These are phyloP conservation scores for Fusarium tricinctum DNA, from an alignment of 2,329 filamentous ascomycete genomes.

Conservation along the genomic window DNA sequence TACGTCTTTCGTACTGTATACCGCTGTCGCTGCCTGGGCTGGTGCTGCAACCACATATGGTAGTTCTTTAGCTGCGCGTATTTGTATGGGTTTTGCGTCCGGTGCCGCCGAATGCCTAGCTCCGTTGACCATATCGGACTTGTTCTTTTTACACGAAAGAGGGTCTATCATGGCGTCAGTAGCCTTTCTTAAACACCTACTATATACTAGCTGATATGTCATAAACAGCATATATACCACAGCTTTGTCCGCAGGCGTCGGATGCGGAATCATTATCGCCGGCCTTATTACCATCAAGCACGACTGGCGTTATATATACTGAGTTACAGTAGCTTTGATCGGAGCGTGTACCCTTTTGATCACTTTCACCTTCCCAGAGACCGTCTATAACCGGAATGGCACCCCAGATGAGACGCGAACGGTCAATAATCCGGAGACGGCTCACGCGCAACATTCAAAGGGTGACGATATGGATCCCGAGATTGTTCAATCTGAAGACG, in stretches of 20 bases:
- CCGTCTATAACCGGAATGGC: slow-evolving; percentile 36
- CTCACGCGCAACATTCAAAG: too few relatives aligned
- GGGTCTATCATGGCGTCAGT: slow-evolving; percentile 61
- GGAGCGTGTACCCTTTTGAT: slow-evolving; percentile 62
- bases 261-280: slow-evolving; percentile 59
- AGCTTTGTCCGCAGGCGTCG: slow-evolving; percentile 60
- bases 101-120: slow-evolving; percentile 67
- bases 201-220: too few relatives aligned
- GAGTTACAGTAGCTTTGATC: slow-evolving; percentile 64
- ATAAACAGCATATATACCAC: slow-evolving; percentile 52
- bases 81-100: slow-evolving; percentile 66
- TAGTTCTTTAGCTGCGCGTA: slow-evolving; percentile 61
- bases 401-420: too few relatives aligned
- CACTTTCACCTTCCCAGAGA: slow-evolving; percentile 69
- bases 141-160: slow-evolving; percentile 54
- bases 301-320: slow-evolving; percentile 66
- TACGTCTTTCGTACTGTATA: slow-evolving; percentile 60
- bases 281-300: slow-evolving; percentile 64
- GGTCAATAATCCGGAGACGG: too few relatives aligned
- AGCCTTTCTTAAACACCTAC: slow-evolving; percentile 26
- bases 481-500: too few relatives aligned
- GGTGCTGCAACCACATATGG: slow-evolving; percentile 59
- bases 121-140: slow-evolving; percentile 53
- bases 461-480: too few relatives aligned
- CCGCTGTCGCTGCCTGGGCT: slow-evolving; percentile 58